A percentile compares a stretch with the other conserved stretches of the same genome.
Evolutionary conservation across 768 basidiomycete species (phyloP).

Genomic region (Baorangia bicolor): DNA sequence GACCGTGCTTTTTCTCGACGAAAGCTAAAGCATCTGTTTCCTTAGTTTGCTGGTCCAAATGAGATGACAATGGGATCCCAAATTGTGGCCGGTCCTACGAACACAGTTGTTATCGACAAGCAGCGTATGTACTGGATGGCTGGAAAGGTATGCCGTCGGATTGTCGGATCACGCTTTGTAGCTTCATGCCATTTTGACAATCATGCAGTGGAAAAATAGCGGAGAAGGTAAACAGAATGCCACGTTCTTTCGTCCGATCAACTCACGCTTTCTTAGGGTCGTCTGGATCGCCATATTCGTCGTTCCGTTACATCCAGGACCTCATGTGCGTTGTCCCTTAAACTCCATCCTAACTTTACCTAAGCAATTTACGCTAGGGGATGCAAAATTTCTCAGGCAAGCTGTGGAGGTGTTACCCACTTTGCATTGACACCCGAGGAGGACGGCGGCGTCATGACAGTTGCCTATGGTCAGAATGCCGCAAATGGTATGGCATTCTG

Average conservation of each 20-base stretch:
- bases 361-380: constrained; percentile 45
- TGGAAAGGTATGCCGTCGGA: constrained; percentile 53
- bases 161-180: not conserved
- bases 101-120: constrained; percentile 79
- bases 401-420: constrained; percentile 87
- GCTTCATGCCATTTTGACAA: constrained; percentile 6
- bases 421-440: constrained; percentile 78
- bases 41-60: constrained; percentile 73
- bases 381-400: constrained; percentile 69
- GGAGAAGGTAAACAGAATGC: constrained; percentile 65
- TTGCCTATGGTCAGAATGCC: constrained; percentile 86
- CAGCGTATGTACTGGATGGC: constrained; percentile 89
- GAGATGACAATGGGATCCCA: constrained; percentile 56
- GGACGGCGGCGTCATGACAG: constrained; percentile 74
- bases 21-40: not conserved
- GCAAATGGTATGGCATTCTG: constrained; percentile 55
- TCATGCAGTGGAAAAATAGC: constrained; percentile 84
- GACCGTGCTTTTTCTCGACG: not conserved
- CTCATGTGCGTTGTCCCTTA: constrained; percentile 55
- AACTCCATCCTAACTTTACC: not conserved
- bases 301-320: constrained; percentile 84
- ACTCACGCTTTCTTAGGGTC: constrained; percentile 60
- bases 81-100: constrained; percentile 79
- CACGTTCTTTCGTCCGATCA: not conserved
- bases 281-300: constrained; percentile 84